These are phyloP conservation scores for Tilletia caries DNA, from an alignment of 1,284 basidiomycete species.

Conservation along the genomic window DNA sequence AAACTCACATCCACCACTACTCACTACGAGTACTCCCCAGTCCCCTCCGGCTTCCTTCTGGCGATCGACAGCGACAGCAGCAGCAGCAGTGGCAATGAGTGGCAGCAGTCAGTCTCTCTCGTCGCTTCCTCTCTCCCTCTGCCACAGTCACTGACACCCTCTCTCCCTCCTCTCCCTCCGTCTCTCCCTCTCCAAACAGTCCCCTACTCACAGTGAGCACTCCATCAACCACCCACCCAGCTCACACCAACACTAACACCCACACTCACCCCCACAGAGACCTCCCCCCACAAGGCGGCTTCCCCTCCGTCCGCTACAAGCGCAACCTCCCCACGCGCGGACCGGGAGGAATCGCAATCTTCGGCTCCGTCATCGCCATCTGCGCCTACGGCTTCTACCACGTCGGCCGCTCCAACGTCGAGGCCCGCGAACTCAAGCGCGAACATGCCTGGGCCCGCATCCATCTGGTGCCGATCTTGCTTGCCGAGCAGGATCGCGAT, in stretches of 20 bases:
- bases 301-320: constrained; percentile 90
- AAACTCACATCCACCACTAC: too few species aligned
- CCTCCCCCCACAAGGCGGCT: constrained; percentile 90
- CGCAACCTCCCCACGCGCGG: constrained; percentile 90
- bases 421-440: constrained; percentile 86
- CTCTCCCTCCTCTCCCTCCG: neutral
- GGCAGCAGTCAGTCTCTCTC: constrained; percentile 8
- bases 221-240: neutral
- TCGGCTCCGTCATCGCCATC: constrained; percentile 76
- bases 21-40: too few species aligned
- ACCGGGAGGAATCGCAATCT: constrained; percentile 79
- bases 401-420: constrained; percentile 81
- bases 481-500: constrained; percentile 91
- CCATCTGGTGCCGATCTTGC: constrained; percentile 77
- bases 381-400: constrained; percentile 91
- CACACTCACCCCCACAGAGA: constrained; percentile 57
- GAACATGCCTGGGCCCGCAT: constrained; percentile 96
- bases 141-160: neutral
- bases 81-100: too few species aligned
- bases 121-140: too few species aligned
- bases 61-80: too few species aligned
- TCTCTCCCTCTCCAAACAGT: constrained; percentile 20
- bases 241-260: neutral
- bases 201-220: constrained; percentile 35
- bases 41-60: too few species aligned